phyloP scores from a whole-genome alignment of 2,329 filamentous ascomycete species.

The Paecilomyces niveus region DNA sequence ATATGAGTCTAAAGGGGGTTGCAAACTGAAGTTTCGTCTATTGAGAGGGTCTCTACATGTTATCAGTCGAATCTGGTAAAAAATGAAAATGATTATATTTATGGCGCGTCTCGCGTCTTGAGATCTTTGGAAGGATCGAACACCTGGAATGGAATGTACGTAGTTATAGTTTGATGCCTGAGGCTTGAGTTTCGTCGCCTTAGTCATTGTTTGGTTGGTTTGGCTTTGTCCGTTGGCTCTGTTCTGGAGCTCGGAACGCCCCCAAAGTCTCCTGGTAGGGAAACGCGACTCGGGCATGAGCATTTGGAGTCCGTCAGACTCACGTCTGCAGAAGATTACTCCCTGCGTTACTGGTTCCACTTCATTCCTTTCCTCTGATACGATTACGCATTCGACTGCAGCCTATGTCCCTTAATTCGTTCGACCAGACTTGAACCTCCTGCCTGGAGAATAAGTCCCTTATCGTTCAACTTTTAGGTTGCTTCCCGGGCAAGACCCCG shows the following conservation, averaged over 20 bases:
- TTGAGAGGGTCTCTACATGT: too few species aligned
- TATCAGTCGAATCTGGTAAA: too few species aligned
- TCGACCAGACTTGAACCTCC: not conserved
- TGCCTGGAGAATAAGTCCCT: not conserved
- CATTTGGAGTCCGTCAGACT: not conserved
- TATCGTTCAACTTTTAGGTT: not conserved
- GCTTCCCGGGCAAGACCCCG: not conserved
- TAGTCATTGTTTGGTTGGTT: not conserved
- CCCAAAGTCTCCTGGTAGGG: not conserved
- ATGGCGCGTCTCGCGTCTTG: too few species aligned
- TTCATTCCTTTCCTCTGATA: not conserved
- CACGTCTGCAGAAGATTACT: not conserved
- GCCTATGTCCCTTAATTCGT: not conserved
- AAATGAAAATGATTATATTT: too few species aligned
- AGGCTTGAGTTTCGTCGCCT: not conserved
- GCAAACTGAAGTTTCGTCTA: too few species aligned
- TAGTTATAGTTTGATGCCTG: not conserved
- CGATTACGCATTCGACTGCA: not conserved
- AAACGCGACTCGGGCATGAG: not conserved
- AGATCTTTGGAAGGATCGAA: too few species aligned
- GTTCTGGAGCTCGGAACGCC: not conserved
- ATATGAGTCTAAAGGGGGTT: too few species aligned
- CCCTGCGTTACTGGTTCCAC: not conserved
- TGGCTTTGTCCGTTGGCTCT: not conserved
- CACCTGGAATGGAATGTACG: too few species aligned